phyloP scores from a whole-genome alignment of 1,139 yeast genomes.

The Debaryomycetaceae sp. region DNA sequence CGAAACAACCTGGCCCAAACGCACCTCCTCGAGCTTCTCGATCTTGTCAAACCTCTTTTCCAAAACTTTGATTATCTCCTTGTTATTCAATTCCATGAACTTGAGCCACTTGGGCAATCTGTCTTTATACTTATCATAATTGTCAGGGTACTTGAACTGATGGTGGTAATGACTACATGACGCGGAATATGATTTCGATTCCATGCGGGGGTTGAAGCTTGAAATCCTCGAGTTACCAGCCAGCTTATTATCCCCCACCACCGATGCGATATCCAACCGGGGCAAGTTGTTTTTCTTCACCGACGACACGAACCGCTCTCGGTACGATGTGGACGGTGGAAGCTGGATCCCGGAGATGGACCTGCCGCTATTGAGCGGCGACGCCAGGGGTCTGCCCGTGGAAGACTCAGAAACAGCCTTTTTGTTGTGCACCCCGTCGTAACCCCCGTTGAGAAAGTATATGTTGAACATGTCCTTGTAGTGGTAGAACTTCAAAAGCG shows the following conservation, averaged over 20 bases:
- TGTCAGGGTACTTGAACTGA: slow-evolving; percentile 33
- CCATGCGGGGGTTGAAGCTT: neutral
- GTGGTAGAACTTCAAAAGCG: slow-evolving; percentile 36
- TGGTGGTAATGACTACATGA: slow-evolving; percentile 27
- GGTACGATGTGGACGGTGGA: slow-evolving; percentile 33
- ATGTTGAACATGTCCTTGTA: slow-evolving; percentile 25
- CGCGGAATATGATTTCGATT: neutral
- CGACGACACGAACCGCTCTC: slow-evolving; percentile 28
- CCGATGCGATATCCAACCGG: slow-evolving; percentile 11
- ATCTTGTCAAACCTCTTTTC: slow-evolving; percentile 41
- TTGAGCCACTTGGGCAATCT: slow-evolving; percentile 50
- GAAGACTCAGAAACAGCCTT: slow-evolving; percentile 1
- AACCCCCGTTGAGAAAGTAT: slow-evolving; percentile 37
- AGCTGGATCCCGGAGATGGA: slow-evolving; percentile 31
- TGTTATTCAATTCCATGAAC: slow-evolving; percentile 19
- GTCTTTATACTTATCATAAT: slow-evolving; percentile 15
- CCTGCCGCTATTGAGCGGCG: neutral
- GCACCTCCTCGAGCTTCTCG: slow-evolving; percentile 47
- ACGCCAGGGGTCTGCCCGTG: neutral
- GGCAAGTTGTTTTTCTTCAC: slow-evolving; percentile 26
- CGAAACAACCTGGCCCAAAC: slow-evolving; percentile 37
- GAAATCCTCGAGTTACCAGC: neutral
- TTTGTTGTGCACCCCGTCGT: slow-evolving; percentile 11
- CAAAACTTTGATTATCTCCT: slow-evolving; percentile 31
- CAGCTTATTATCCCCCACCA: slow-evolving; percentile 14